Conservation (phyloP, 2,329 filamentous ascomycete species). For the Hymenoscyphus salicellus region DNA sequence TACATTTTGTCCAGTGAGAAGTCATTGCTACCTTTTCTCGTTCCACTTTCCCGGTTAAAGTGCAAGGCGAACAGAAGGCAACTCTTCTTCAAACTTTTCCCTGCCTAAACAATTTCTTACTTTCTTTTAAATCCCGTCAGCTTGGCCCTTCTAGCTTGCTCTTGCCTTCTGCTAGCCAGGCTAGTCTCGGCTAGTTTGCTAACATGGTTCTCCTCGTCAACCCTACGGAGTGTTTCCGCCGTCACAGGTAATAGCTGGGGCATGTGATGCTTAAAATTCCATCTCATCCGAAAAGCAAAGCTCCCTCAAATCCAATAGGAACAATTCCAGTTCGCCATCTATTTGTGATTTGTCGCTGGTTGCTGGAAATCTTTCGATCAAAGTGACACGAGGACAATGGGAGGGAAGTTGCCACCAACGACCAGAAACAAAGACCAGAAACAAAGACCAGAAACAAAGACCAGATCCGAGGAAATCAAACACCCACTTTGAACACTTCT, state of each 20-base stretch:
- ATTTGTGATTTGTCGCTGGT: not conserved
- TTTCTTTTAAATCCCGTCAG: too few relatives aligned
- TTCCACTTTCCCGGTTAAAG: constrained; percentile 1
- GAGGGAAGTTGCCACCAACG: not conserved
- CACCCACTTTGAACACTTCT: not conserved
- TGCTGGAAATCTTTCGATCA: not conserved
- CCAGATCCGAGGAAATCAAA: not conserved
- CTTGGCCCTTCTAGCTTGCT: too few relatives aligned
- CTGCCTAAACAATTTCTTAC: too few relatives aligned
- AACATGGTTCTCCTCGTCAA: not conserved
- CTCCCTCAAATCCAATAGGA: not conserved
- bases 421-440: not conserved
- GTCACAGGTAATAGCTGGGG: not conserved
- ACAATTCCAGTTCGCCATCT: not conserved
- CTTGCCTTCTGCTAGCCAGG: too few relatives aligned
- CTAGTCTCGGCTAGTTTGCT: not conserved
- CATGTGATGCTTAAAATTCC: constrained; percentile 1
- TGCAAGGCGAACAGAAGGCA: not conserved
- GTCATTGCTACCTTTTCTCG: not conserved
- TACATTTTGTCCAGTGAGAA: not conserved
- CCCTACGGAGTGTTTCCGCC: not conserved
- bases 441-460: not conserved
- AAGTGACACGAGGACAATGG: not conserved
- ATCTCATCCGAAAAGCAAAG: not conserved
- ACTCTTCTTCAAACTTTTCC: too few relatives aligned